Evolutionary conservation across 2,329 filamentous ascomycete genomes (phyloP), one percentile per base, ranked within the genome.

Genomic region (Karstenula rhodostoma): DNA sequence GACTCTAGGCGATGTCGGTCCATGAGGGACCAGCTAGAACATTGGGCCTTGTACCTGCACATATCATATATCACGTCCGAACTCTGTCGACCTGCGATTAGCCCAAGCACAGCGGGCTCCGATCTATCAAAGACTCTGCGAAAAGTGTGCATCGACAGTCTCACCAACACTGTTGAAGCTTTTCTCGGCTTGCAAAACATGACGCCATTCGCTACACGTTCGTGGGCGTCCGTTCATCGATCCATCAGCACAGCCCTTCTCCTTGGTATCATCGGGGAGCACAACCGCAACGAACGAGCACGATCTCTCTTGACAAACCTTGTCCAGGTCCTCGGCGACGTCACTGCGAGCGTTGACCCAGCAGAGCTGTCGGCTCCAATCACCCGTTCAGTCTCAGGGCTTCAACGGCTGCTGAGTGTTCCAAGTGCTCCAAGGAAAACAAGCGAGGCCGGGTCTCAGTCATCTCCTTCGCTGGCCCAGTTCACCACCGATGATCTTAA

Each of bases 41-140:
- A 87, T 61, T 85, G 87, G 73, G 85, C 84, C 0, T 71, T 89
- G 4, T 87, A 87, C 67, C 76, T 89, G 4, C 87, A 89, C 69
- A 84, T 85, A 22, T 87, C 85, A 8, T 89, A 89, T 72, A 84
- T 87, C 60, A 83, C 83, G 23, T 88, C 86, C 4, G 87, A 89
- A 74, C 82, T 89, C 33, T 88, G 85, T 69, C 82, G 87, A 33
- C 86, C 86, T 35, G 84, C 86, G 25, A 82, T 89, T 67, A 87
- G 85, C 67, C 80, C 83, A 10, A 77, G 79, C 46, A 79, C 78
- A 9, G 80, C 83, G 42, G 73, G 74, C 17, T 69, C 77, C 53
- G 81, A 82, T 46, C 72, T 82, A 43, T 78, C 73, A 63, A 80
- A 74, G 68, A 83, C 74, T 12, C 80, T 88, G 69, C 82, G 84